Percentiles rank a stretch among this genome's conserved stretches.
Evolutionary conservation across 2,329 filamentous ascomycete species (phyloP).

Genomic region (Aspergillus sp.): DNA sequence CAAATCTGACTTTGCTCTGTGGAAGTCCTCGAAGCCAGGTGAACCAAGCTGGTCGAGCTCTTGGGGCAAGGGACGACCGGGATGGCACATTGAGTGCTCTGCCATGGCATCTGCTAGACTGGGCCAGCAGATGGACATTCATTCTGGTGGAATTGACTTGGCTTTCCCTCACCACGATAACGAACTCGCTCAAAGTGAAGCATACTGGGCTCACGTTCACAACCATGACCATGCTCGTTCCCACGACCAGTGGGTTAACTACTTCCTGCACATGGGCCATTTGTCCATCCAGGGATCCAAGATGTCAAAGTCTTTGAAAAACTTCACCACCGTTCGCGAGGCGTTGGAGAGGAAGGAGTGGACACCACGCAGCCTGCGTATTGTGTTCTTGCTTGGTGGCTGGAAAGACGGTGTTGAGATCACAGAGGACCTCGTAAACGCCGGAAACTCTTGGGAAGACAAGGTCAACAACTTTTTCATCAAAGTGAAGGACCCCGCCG

Average conservation of each 20-base stretch:
- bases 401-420: constrained; percentile 94
- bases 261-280: constrained; percentile 95
- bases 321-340: constrained; percentile 89
- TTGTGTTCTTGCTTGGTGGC: constrained; percentile 79
- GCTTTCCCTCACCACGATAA: constrained; percentile 92
- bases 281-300: constrained; percentile 84
- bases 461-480: constrained; percentile 69
- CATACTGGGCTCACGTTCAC: constrained; percentile 59
- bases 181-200: constrained; percentile 83
- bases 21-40: constrained; percentile 88
- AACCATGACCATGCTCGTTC: constrained; percentile 4
- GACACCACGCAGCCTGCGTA: constrained; percentile 73
- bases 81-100: constrained; percentile 97
- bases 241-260: constrained; percentile 78
- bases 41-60: constrained; percentile 86
- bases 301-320: constrained; percentile 95
- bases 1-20: constrained; percentile 81
- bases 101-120: constrained; percentile 92
- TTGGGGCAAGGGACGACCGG: constrained; percentile 83
- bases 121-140: constrained; percentile 81
- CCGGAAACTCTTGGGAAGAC: constrained; percentile 74
- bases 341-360: constrained; percentile 66
- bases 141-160: constrained; percentile 87
- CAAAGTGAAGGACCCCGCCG: constrained; percentile 48
- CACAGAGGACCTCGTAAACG: constrained; percentile 72